Percentiles rank a stretch among this genome's conserved stretches.
These are phyloP conservation scores for Poa pratensis DNA, from an alignment of 176 grass and related monocot genomes.

Conservation along the genomic window DNA sequence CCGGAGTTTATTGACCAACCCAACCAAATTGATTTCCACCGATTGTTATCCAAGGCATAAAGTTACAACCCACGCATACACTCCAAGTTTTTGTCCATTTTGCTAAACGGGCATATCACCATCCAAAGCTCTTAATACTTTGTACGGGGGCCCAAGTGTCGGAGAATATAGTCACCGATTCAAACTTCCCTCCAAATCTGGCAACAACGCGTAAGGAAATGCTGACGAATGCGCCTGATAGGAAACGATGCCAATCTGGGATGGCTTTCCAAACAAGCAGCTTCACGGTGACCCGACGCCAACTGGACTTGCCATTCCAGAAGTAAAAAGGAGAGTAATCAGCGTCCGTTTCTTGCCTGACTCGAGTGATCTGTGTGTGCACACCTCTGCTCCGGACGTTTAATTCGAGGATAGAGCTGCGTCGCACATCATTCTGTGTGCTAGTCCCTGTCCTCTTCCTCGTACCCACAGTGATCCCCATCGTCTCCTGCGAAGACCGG, in stretches of 20 bases:
- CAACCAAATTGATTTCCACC: not conserved
- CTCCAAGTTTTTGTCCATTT: not conserved
- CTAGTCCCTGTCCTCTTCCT: constrained; percentile 40
- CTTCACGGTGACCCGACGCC: constrained; percentile 17
- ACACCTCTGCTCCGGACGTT: constrained; percentile 18
- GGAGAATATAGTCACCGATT: constrained; percentile 7
- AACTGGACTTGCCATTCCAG: constrained; percentile 33
- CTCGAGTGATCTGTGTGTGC: not conserved
- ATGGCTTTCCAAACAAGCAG: constrained; percentile 40
- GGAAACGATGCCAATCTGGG: constrained; percentile 25
- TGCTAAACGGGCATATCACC: too few species aligned
- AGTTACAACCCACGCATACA: not conserved
- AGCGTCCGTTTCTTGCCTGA: not conserved
- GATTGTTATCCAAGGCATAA: not conserved
- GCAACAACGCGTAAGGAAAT: not conserved
- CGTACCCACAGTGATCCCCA: constrained; percentile 21
- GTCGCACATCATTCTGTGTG: constrained; percentile 13
- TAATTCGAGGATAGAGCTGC: constrained; percentile 51
- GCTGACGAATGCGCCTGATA: not conserved
- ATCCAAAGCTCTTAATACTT: not conserved
- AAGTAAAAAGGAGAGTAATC: constrained; percentile 37
- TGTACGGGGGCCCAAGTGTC: not conserved
- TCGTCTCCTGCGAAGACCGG: constrained; percentile 37
- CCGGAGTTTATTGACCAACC: not conserved
- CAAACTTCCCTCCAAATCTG: constrained; percentile 52